Percentiles rank a stretch among this genome's conserved stretches.
phyloP scores from a whole-genome alignment of 768 basidiomycete genomes.

The Mycena galopus region DNA sequence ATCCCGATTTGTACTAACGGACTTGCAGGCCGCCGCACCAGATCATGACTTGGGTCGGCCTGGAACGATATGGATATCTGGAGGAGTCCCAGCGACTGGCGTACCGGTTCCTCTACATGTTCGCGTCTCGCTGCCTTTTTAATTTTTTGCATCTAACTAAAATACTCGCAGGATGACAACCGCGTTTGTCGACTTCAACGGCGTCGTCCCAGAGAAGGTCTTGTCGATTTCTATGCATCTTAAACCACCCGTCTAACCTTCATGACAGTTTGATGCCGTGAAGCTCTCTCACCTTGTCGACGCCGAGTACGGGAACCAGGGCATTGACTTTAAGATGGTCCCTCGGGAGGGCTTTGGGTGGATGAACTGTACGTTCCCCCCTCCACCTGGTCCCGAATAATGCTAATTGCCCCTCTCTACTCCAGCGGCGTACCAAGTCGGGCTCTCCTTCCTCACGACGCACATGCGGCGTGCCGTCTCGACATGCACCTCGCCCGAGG shows the following conservation, averaged over 20 bases:
- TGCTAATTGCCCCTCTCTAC: conserved; percentile 11
- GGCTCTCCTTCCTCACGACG: conserved; percentile 91
- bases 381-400: neutral
- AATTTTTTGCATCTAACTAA: neutral
- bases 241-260: conserved; percentile 23
- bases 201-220: conserved; percentile 97
- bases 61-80: conserved; percentile 95
- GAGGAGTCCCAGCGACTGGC: conserved; percentile 94
- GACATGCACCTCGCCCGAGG: conserved; percentile 92
- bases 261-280: conserved; percentile 89
- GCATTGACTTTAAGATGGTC: conserved; percentile 97
- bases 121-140: conserved; percentile 23
- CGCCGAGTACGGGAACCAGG: conserved; percentile 97
- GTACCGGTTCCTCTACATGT: conserved; percentile 99
- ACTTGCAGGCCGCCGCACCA: conserved; percentile 91
- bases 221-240: neutral
- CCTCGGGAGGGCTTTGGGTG: conserved; percentile 98
- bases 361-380: conserved; percentile 86
- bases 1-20: conserved; percentile 21
- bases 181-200: conserved; percentile 96
- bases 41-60: conserved; percentile 98
- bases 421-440: conserved; percentile 94
- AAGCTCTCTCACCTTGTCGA: conserved; percentile 95
- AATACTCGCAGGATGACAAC: conserved; percentile 83
- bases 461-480: conserved; percentile 97